Percentiles rank a stretch among this genome's conserved stretches.
Conservation (phyloP, 2,329 filamentous ascomycete species). For the Cladosporium sp. region DNA sequence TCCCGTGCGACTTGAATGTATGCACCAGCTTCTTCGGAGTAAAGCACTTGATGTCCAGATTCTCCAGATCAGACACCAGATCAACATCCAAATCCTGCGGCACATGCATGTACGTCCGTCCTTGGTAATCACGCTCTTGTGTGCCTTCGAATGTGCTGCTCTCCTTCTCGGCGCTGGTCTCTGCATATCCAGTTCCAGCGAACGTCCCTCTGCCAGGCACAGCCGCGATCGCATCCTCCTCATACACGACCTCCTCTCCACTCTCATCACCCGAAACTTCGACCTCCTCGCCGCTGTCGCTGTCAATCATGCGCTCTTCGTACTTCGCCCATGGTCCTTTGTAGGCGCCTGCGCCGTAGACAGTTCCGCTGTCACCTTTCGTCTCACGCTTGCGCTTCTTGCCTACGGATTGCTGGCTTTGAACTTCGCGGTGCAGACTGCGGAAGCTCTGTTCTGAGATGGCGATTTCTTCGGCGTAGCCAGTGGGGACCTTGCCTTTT, state of each 20-base stretch:
- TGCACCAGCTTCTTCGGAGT: constrained; percentile 93
- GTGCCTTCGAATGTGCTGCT: constrained; percentile 85
- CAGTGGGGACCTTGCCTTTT: constrained; percentile 62
- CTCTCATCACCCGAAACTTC: constrained; percentile 74
- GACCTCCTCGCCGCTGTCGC: constrained; percentile 69
- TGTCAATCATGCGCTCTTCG: constrained; percentile 69
- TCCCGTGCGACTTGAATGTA: constrained; percentile 76
- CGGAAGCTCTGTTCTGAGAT: constrained; percentile 91
- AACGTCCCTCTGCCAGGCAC: constrained; percentile 51
- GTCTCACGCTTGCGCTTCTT: constrained; percentile 82
- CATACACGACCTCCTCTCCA: constrained; percentile 73
- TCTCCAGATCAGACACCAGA: constrained; percentile 75
- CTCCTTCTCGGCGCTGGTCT: constrained; percentile 59
- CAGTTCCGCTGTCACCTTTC: constrained; percentile 80
- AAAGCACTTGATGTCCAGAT: constrained; percentile 57
- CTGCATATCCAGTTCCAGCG: constrained; percentile 57
- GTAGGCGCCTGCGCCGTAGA: constrained; percentile 86
- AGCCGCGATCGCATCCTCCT: constrained; percentile 70
- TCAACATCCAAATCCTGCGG: constrained; percentile 88
- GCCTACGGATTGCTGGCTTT: constrained; percentile 49
- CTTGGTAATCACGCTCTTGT: constrained; percentile 87
- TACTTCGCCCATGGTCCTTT: constrained; percentile 94
- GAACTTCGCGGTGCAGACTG: constrained; percentile 79
- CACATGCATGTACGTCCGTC: constrained; percentile 95
- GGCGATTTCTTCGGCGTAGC: constrained; percentile 82